Percentiles rank a stretch among this genome's conserved stretches.
Conservation (phyloP, 805 yeast species). For the Yamadazyma paraphyllophila region DNA sequence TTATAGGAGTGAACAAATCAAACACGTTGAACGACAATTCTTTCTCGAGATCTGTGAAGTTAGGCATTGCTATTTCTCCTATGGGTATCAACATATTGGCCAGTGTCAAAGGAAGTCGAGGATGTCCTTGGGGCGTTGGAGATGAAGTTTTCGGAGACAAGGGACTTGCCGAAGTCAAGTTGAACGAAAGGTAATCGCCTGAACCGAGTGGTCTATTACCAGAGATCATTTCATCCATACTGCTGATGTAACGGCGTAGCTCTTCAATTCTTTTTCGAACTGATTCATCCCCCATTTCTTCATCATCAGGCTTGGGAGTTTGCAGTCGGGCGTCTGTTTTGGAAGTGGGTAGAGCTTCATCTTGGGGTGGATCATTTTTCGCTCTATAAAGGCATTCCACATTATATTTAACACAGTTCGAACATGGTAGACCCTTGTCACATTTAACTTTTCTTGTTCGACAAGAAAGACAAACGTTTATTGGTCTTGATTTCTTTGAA, state of each 20-base stretch:
- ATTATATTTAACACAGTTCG: slow-evolving; percentile 28
- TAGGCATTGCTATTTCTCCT: neutral
- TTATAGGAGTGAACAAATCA: slow-evolving; percentile 5
- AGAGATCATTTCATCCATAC: neutral
- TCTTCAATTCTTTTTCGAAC: neutral
- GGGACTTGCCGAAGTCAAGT: neutral
- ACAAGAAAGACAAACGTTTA: slow-evolving; percentile 28
- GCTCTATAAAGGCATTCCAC: slow-evolving; percentile 2
- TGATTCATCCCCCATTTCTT: neutral
- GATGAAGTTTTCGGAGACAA: neutral
- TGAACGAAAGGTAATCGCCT: neutral
- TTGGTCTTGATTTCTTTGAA: neutral
- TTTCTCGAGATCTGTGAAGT: neutral
- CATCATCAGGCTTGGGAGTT: neutral
- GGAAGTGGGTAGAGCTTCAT: no score
- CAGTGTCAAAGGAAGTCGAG: neutral
- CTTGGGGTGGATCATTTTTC: neutral
- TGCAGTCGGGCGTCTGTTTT: no score
- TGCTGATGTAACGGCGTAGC: neutral
- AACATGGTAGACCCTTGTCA: slow-evolving; percentile 36
- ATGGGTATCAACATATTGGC: neutral
- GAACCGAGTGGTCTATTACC: neutral
- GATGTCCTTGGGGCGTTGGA: neutral
- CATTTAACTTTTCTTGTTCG: slow-evolving; percentile 37
- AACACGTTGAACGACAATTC: slow-evolving; percentile 3